A percentile compares a stretch with the other conserved stretches of the same genome.
Evolutionary conservation across 2,329 filamentous ascomycete genomes (phyloP).

Genomic region (Cadophora sp.): DNA sequence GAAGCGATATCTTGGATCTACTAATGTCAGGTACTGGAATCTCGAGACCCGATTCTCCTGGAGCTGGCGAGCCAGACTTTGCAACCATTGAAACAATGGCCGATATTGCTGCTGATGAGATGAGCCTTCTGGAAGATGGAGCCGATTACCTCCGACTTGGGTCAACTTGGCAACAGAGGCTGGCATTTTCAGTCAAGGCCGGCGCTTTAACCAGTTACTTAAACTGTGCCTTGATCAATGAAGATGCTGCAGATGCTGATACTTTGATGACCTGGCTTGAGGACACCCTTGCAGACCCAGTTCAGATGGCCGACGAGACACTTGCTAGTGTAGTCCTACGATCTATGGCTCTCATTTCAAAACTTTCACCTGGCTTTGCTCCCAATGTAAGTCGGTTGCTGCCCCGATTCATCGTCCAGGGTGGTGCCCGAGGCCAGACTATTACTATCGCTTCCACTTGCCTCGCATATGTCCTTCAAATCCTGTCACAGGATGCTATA

Average conservation of each 20-base stretch:
- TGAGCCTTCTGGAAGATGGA: constrained; percentile 85
- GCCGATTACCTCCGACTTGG: constrained; percentile 89
- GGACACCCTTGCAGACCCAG: constrained; percentile 76
- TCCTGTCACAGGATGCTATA: constrained; percentile 88
- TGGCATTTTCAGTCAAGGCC: constrained; percentile 86
- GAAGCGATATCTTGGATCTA: constrained; percentile 74
- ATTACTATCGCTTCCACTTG: constrained; percentile 83
- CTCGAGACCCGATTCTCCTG: constrained; percentile 51
- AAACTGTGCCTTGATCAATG: constrained; percentile 83
- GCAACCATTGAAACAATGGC: constrained; percentile 69
- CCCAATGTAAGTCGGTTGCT: constrained; percentile 79
- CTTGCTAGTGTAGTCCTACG: constrained; percentile 82
- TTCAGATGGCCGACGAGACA: constrained; percentile 81
- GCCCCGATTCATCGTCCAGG: constrained; percentile 87
- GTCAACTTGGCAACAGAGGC: constrained; percentile 83
- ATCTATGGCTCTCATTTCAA: constrained; percentile 81
- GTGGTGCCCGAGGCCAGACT: constrained; percentile 71
- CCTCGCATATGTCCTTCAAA: constrained; percentile 79
- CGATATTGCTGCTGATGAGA: constrained; percentile 78
- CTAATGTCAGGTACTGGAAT: constrained; percentile 62
- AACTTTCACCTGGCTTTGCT: constrained; percentile 74
- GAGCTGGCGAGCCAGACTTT: constrained; percentile 57
- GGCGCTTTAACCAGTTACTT: constrained; percentile 82
- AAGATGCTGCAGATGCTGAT: constrained; percentile 81
- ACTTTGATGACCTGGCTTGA: constrained; percentile 86